These are phyloP conservation scores for Colletotrichum viniferum DNA, from an alignment of 2,329 filamentous ascomycete species.

Conservation along the genomic window DNA sequence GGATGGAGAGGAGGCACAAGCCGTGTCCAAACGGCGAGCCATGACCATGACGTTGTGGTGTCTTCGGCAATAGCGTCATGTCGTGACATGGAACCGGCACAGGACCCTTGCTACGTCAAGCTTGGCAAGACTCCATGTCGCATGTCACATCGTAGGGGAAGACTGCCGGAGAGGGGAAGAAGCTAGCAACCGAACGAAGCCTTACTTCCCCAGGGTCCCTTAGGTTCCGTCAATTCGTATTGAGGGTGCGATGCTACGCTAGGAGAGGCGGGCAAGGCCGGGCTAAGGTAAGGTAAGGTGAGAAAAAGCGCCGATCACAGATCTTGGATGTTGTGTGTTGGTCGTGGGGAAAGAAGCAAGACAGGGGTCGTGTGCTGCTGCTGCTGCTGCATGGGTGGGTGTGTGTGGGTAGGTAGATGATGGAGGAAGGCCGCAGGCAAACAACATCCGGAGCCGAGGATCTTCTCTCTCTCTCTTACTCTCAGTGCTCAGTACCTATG, in stretches of 20 bases:
- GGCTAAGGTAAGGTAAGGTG: neutral
- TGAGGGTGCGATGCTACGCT: conserved; percentile 1
- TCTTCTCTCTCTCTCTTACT: neutral
- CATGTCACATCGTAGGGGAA: conserved; percentile 16
- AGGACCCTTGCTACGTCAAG: neutral
- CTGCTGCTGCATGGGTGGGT: neutral
- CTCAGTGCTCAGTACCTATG: neutral
- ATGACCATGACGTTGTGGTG: conserved; percentile 68
- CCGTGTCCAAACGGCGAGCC: neutral
- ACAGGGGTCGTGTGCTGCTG: neutral
- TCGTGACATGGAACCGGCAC: conserved; percentile 1
- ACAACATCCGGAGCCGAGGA: neutral
- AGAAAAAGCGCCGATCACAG: conserved; percentile 13
- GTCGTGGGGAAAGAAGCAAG: conserved; percentile 3
- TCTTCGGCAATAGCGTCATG: conserved; percentile 57
- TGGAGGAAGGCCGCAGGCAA: neutral
- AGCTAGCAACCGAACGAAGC: neutral
- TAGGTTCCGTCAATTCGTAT: conserved; percentile 9
- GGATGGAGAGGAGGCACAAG: neutral
- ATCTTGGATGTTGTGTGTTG: neutral
- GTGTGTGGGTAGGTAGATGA: neutral
- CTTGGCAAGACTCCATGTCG: conserved; percentile 6
- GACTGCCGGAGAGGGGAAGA: conserved; percentile 1
- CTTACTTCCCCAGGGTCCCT: neutral
- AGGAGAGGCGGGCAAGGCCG: neutral